A percentile compares a stretch with the other conserved stretches of the same genome.
Conservation (phyloP, 2,329 filamentous ascomycete genomes). For the Drechslerella coelobrocha region DNA sequence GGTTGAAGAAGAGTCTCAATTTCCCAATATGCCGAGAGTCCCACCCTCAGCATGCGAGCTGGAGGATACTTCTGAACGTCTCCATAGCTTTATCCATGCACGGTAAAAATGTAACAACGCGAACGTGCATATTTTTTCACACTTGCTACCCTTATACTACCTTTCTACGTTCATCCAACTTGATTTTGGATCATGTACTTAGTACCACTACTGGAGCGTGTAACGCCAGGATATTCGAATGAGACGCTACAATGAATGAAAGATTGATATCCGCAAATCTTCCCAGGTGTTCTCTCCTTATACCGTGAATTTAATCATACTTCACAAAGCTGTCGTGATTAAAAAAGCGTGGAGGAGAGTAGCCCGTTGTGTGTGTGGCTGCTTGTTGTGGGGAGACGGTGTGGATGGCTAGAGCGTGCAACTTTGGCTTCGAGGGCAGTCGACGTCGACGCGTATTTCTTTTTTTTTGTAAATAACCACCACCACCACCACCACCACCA, state of each 20-base stretch:
- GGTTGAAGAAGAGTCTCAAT: neutral
- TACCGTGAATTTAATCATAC: too few species aligned
- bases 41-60: constrained; percentile 12
- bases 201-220: too few species aligned
- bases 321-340: too few species aligned
- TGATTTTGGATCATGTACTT: too few species aligned
- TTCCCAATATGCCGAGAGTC: neutral
- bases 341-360: neutral
- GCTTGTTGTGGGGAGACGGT: neutral
- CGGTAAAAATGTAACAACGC: neutral
- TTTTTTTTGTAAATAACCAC: neutral
- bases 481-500: too few species aligned
- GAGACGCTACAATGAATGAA: too few species aligned
- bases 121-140: neutral
- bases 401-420: constrained; percentile 2
- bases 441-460: too few species aligned
- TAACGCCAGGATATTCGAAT: too few species aligned
- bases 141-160: neutral
- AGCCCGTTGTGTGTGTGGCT: neutral
- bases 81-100: constrained; percentile 15
- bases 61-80: constrained; percentile 13
- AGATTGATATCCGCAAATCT: too few species aligned
- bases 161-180: neutral
- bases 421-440: constrained; percentile 5
- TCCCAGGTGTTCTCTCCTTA: too few species aligned